These are phyloP conservation scores for Macrolepiota albuminosa DNA, from an alignment of 768 basidiomycete species.

Conservation along the genomic window DNA sequence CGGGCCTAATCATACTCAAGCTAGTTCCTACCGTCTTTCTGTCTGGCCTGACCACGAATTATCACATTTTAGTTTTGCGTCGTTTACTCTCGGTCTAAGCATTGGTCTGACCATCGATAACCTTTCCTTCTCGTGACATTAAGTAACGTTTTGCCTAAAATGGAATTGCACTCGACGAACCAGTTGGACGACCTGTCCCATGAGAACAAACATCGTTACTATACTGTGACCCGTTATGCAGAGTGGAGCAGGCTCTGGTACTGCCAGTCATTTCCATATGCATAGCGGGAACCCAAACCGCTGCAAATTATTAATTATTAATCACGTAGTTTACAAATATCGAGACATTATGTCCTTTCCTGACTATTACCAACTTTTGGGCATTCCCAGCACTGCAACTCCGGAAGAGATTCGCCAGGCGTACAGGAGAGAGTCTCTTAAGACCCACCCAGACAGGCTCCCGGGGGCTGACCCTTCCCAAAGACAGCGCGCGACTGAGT, in stretches of 20 bases:
- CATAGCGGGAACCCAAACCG: too few species aligned
- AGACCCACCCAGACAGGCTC: conserved; percentile 88
- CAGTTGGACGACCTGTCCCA: too few species aligned
- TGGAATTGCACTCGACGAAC: too few species aligned
- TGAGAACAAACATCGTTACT: too few species aligned
- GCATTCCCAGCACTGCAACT: conserved; percentile 50
- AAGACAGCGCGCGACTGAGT: conserved; percentile 72
- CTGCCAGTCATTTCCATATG: too few species aligned
- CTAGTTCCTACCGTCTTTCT: neutral
- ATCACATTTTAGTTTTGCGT: too few species aligned
- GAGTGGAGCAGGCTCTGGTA: too few species aligned
- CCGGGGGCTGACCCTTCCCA: conserved; percentile 66
- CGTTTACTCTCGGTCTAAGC: conserved; percentile 40
- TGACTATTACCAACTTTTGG: conserved; percentile 72
- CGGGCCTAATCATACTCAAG: too few species aligned
- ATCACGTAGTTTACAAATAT: neutral
- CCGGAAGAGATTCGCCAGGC: conserved; percentile 70
- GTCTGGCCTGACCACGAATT: conserved; percentile 37
- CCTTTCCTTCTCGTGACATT: conserved; percentile 1
- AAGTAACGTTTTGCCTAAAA: too few species aligned
- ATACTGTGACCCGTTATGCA: too few species aligned
- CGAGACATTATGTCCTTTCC: conserved; percentile 63
- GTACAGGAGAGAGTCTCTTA: conserved; percentile 79
- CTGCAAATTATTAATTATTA: too few species aligned
- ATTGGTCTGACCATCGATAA: conserved; percentile 8